These are phyloP conservation scores for Beauveria australis DNA, from an alignment of 2,329 filamentous ascomycete species.

Conservation along the genomic window DNA sequence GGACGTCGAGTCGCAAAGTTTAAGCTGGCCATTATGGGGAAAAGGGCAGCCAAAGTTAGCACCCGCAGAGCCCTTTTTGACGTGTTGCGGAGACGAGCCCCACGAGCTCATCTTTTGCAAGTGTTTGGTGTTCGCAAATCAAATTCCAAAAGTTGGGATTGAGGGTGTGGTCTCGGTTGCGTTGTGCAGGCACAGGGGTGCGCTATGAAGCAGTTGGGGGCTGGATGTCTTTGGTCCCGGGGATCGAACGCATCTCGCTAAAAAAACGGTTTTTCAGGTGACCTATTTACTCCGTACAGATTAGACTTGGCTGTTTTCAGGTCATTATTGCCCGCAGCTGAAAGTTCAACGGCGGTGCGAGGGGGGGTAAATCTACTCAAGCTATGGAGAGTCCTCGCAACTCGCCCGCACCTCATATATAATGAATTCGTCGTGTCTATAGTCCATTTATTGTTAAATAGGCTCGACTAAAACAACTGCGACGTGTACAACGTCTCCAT, in stretches of 20 bases:
- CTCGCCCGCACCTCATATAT: neutral
- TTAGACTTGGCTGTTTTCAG: neutral
- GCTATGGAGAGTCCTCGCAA: neutral
- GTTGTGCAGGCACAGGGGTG: neutral
- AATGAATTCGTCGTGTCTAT: no score
- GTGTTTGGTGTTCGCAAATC: no score
- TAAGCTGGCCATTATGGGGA: constrained; percentile 1
- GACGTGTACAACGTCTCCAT: neutral
- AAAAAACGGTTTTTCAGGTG: no score
- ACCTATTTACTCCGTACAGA: neutral
- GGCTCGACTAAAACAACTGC: no score
- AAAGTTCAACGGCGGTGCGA: neutral
- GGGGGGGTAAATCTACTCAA: neutral
- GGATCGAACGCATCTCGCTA: neutral
- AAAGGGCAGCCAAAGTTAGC: neutral
- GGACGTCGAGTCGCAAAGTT: neutral
- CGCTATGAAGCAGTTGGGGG: neutral
- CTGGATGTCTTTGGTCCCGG: neutral
- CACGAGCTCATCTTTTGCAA: neutral
- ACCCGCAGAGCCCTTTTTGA: neutral
- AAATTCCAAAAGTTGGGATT: no score
- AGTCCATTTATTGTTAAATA: no score
- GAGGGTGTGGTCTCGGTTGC: neutral
- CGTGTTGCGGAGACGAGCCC: constrained; percentile 1
- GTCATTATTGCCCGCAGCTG: neutral